Conservation (phyloP, 306 rosid genomes). For the Dryas alaskensis region DNA sequence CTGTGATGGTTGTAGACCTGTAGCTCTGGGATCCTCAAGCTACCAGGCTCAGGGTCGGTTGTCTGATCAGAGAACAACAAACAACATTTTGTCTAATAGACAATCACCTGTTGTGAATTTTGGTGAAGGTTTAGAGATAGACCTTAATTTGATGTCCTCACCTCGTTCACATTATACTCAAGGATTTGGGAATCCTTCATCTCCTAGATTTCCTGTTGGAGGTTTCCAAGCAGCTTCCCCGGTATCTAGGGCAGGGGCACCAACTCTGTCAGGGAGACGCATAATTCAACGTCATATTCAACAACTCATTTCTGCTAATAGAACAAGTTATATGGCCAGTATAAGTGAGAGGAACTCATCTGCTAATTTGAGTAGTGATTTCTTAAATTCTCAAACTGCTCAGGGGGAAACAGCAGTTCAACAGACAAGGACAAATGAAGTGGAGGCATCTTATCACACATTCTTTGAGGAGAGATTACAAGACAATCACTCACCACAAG, state of each 20-base stretch:
- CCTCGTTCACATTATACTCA: slow-evolving; percentile 47
- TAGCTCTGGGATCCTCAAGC: slow-evolving; percentile 69
- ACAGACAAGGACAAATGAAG: slow-evolving; percentile 42
- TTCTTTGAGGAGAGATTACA: slow-evolving; percentile 63
- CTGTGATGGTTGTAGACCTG: slow-evolving; percentile 76
- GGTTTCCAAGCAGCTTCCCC: slow-evolving; percentile 59
- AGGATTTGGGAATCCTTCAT: slow-evolving; percentile 54
- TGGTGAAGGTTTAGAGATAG: slow-evolving; percentile 52
- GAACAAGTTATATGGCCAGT: slow-evolving; percentile 43
- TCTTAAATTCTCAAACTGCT: slow-evolving; percentile 44
- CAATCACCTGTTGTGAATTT: slow-evolving; percentile 38
- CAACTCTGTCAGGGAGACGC: slow-evolving; percentile 78
- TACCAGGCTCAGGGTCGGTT: slow-evolving; percentile 57
- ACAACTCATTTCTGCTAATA: slow-evolving; percentile 50
- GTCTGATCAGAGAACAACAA: slow-evolving; percentile 50
- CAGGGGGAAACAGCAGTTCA: slow-evolving; percentile 46
- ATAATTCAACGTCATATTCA: slow-evolving; percentile 78
- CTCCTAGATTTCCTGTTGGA: slow-evolving; percentile 62
- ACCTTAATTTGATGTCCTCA: slow-evolving; percentile 70
- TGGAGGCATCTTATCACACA: slow-evolving; percentile 50
- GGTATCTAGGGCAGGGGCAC: slow-evolving; percentile 69
- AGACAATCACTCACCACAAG: slow-evolving; percentile 43
- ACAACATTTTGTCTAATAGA: slow-evolving; percentile 47
- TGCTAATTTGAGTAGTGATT: slow-evolving; percentile 36
- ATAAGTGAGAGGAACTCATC: slow-evolving; percentile 49